phyloP scores from a whole-genome alignment of 192 early-diverging fungal species.

The Gaertneriomyces sp. region DNA sequence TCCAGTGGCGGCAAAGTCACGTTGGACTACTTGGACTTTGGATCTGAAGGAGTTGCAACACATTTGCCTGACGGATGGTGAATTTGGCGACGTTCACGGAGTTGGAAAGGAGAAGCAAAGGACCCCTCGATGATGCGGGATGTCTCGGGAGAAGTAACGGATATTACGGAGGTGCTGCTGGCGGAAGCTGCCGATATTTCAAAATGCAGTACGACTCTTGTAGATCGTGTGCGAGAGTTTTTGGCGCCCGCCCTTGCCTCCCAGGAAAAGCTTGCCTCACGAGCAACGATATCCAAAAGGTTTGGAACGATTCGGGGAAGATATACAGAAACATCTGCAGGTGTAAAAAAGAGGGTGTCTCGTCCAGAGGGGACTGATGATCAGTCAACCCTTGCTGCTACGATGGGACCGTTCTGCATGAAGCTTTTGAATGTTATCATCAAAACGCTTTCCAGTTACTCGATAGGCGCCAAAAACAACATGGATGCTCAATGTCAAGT shows the following conservation, averaged over 20 bases:
- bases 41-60: too few relatives aligned
- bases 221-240: conserved; percentile 9
- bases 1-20: too few relatives aligned
- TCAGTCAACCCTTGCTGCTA: not conserved
- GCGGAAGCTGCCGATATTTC: not conserved
- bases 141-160: not conserved
- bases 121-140: not conserved
- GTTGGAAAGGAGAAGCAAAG: too few relatives aligned
- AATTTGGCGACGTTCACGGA: too few relatives aligned
- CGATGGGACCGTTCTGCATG: conserved; percentile 8
- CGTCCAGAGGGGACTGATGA: not conserved
- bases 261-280: not conserved
- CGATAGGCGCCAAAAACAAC: not conserved
- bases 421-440: conserved; percentile 2
- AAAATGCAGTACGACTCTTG: not conserved
- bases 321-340: not conserved
- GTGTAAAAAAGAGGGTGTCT: not conserved
- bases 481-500: not conserved
- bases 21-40: too few relatives aligned
- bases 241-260: not conserved
- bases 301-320: not conserved
- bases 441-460: conserved; percentile 7
- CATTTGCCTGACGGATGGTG: too few relatives aligned
- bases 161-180: not conserved
- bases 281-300: not conserved